These are phyloP conservation scores for Imleria badia DNA, from an alignment of 768 basidiomycete species.

Conservation along the genomic window DNA sequence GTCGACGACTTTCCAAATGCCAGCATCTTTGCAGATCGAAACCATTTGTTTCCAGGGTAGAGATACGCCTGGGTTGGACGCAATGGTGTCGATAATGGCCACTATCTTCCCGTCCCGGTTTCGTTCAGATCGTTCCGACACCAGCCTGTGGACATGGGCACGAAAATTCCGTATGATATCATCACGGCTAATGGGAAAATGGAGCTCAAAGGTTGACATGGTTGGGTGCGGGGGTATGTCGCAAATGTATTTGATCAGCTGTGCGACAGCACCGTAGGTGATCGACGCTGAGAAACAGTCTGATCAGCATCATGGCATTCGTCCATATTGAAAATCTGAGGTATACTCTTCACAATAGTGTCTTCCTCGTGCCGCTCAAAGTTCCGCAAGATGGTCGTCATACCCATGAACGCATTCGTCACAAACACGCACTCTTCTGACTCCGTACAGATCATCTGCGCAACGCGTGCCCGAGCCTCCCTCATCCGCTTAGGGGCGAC, in stretches of 20 bases:
- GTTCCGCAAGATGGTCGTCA: slow-evolving; percentile 64
- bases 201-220: background rate
- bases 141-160: too few species aligned
- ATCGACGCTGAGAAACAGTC: slow-evolving; percentile 39
- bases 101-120: too few species aligned
- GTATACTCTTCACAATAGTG: background rate
- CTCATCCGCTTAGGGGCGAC: slow-evolving; percentile 16
- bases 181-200: too few species aligned
- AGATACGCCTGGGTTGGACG: too few species aligned
- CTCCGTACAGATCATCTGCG: slow-evolving; percentile 43
- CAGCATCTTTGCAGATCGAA: too few species aligned
- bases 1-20: too few species aligned
- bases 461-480: slow-evolving; percentile 41
- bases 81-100: too few species aligned
- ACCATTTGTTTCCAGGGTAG: too few species aligned
- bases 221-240: slow-evolving; percentile 51
- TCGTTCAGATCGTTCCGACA: too few species aligned
- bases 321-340: background rate
- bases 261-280: slow-evolving; percentile 53
- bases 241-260: slow-evolving; percentile 46
- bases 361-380: slow-evolving; percentile 67
- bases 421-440: slow-evolving; percentile 50
- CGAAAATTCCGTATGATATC: too few species aligned
- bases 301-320: background rate
- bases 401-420: slow-evolving; percentile 3